Conservation (phyloP, 306 rosid genomes). For the Corylus americana region DNA sequence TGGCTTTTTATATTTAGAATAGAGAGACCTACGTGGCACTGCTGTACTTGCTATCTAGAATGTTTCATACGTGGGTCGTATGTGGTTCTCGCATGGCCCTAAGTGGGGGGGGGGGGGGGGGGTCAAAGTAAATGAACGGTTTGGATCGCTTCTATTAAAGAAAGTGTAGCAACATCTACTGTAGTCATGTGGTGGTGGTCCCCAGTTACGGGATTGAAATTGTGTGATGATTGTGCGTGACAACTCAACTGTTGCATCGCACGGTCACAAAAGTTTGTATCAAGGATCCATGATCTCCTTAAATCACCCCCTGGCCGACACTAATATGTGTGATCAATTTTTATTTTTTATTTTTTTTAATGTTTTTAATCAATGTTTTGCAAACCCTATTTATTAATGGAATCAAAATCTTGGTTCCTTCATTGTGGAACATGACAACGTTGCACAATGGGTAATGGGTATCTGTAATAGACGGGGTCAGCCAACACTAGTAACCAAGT, state of each 20-base stretch:
- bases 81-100: background rate
- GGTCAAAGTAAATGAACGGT: background rate
- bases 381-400: too few species aligned
- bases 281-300: background rate
- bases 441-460: background rate
- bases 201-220: background rate
- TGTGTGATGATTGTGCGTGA: background rate
- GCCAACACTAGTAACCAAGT: background rate
- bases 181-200: background rate
- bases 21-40: background rate
- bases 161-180: background rate
- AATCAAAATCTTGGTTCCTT: too few species aligned
- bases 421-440: background rate
- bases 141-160: background rate
- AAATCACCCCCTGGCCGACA: too few species aligned
- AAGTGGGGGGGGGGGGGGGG: slow-evolving; percentile 2
- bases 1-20: too few species aligned
- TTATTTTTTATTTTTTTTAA: too few species aligned
- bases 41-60: background rate
- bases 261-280: background rate
- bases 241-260: background rate
- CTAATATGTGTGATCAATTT: too few species aligned
- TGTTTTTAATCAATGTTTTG: too few species aligned
- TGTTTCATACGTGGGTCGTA: background rate
- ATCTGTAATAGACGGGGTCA: background rate